Base-by-base conservation (phyloP, 83 land plant species). In the Picea mariana region DNA sequence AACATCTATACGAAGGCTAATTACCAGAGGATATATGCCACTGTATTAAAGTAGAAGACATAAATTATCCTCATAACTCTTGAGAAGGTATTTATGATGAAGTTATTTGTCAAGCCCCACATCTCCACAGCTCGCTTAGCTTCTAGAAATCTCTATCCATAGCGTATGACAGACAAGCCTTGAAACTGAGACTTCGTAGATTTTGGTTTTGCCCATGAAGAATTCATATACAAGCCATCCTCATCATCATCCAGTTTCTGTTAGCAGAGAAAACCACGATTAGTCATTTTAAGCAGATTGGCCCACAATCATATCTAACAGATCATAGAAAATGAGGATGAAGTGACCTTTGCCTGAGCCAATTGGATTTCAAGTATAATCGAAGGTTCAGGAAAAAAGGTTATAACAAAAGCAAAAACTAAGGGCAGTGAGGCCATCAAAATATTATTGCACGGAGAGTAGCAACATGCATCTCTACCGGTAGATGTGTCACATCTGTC, bases 121-220 rank as follows among this genome's bases (percentile, higher is more conserved):
- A 34, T 34, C 9, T 34, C 38, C 18, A 68, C 31, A 68, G 15
- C 73, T 31, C 27, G 40, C 17, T 77, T 21, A 18, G 71, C 61
- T 73, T 68, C 47, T 18, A 67, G 24, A 27, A 67, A 24, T 16
- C n/a, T 27, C 81, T 69, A 85, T 85, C 63, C 75, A 73, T 81
- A 81, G 6, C 80, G 86, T 59, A 85, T 85, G 49, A 27, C 5
- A 21, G 84, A 44, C 16, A 85, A 81, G 55, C 90, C 89, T 65
- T 87, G 86, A 52, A 89, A 82, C 15, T 86, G 86, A 42, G 90
- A 73, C 78, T 89, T 89, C 15, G 86, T 84, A 52, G 89, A 68
- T 63, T 82, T 84, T 31, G 90, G 86, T 27, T 89, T 84, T 20
- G 90, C 81, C 90, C 89, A 82, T 67, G 76, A 49, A 42, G 90